Percentiles rank a stretch among this genome's conserved stretches.
Evolutionary conservation across 2,329 filamentous ascomycete species (phyloP).

Genomic region (Aspergillus fijiensis): DNA sequence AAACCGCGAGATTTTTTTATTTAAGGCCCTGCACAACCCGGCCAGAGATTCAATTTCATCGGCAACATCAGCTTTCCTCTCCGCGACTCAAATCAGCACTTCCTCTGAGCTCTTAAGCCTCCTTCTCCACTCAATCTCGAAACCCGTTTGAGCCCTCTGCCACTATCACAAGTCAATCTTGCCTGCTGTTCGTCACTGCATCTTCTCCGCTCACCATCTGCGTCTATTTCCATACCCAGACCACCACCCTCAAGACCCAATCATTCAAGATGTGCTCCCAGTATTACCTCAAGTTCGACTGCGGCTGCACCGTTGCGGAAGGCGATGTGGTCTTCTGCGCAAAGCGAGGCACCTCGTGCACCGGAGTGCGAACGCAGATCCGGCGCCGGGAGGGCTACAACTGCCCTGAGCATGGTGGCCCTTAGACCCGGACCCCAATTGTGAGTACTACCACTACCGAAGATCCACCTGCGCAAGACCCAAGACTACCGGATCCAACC

Average conservation of each 20-base stretch:
- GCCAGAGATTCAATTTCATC: slow-evolving; percentile 9
- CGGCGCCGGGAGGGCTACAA: slow-evolving; percentile 34
- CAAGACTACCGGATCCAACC: too few species aligned
- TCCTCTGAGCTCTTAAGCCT: slow-evolving; percentile 3
- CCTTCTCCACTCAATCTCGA: slow-evolving; percentile 1
- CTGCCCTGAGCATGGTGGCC: slow-evolving; percentile 32
- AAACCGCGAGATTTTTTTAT: slow-evolving; percentile 19
- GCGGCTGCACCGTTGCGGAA: slow-evolving; percentile 36
- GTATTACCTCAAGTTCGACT: slow-evolving; percentile 40
- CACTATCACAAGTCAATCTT: not conserved
- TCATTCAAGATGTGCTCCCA: slow-evolving; percentile 36
- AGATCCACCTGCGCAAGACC: slow-evolving; percentile 1
- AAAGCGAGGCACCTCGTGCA: slow-evolving; percentile 33
- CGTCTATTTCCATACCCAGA: not conserved
- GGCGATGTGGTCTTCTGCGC: slow-evolving; percentile 37
- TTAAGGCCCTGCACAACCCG: slow-evolving; percentile 23
- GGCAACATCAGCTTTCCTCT: slow-evolving; percentile 4
- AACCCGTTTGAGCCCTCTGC: not conserved
- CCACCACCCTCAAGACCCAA: not conserved
- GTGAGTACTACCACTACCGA: not conserved
- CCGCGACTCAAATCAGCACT: not conserved
- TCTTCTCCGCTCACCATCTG: not conserved
- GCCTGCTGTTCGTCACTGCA: not conserved
- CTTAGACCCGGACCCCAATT: slow-evolving; percentile 9
- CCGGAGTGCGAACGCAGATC: slow-evolving; percentile 34